Base-by-base conservation (phyloP, 306 rosid species). In the Leucaena leucocephala region DNA sequence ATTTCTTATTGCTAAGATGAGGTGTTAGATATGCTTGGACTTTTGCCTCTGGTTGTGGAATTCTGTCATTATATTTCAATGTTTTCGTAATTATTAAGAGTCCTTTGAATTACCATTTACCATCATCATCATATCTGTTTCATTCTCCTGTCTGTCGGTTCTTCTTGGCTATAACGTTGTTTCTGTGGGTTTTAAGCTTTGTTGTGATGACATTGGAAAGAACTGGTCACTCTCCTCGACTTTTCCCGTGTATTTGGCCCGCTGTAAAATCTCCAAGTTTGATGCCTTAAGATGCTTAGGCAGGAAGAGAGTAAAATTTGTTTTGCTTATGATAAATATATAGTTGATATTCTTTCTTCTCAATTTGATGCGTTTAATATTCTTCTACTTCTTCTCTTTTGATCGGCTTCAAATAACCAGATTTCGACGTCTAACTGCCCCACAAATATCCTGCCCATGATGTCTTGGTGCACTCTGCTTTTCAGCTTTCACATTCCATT, bases 371-470 rank as follows among this genome's bases (percentile, higher is more conserved):
- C 54, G 81, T 1, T 19, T 55, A 19, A 19, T 55, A 19, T 55
- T 19, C 66, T 72, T 50, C 68, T n/a, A n/a, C n/a, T 86, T 79
- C 72, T 75, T 27, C 27, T 27, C 27, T 27, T 27, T 27, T 27
- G 27, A 27, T 81, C 48, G 67, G 66, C 73, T 78, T 85, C 79
- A 64, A 33, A 84, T 81, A 68, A 12, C 8, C 5, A 61, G 67
- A 34, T 61, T 33, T 27, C 39, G 67, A 61, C 40, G 17, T 61
- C 67, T 33, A 33, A 19, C 78, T 80, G 69, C 76, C 86, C 83
- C 27, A 81, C 87, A 88, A 75, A 48, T 69, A 69, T 83, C 86
- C 75, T 75, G 61, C 85, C 81, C 69, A 76, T 68, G 52, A 75
- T 71, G 63, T 42, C 40, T 72, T 80, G 75, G 81, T 71, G 50